A percentile compares a stretch with the other conserved stretches of the same genome.
phyloP scores from a whole-genome alignment of 805 yeast genomes.

The Nakazawaea ishiwadae region DNA sequence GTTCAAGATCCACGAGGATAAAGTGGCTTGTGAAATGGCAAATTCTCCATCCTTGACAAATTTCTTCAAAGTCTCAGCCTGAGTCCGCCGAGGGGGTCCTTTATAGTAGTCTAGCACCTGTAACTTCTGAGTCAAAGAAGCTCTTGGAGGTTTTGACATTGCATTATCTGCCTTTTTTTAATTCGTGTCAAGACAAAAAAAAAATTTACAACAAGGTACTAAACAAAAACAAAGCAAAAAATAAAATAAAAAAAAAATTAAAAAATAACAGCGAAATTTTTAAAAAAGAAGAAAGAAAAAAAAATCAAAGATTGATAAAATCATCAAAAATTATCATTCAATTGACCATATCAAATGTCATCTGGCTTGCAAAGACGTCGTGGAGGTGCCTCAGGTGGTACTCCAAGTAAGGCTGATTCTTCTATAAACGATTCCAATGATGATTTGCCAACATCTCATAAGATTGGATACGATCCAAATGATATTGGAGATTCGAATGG shows the following conservation, averaged over 20 bases:
- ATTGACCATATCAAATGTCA: no score
- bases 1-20: conserved; percentile 27
- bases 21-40: conserved; percentile 30
- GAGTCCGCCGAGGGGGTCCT: conserved; percentile 26
- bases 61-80: conserved; percentile 22
- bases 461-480: conserved; percentile 78
- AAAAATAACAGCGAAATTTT: not conserved
- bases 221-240: not conserved
- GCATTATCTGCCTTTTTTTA: conserved; percentile 3
- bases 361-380: conserved; percentile 77
- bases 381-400: conserved; percentile 40
- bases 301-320: not conserved
- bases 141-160: conserved; percentile 20
- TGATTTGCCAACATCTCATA: conserved; percentile 35
- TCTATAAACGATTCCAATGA: conserved; percentile 18
- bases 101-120: conserved; percentile 26
- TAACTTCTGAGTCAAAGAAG: conserved; percentile 26
- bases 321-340: no score
- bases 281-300: not conserved
- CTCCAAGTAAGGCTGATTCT: conserved; percentile 11
- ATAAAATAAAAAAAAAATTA: no score
- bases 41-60: conserved; percentile 20
- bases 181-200: not conserved
- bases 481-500: conserved; percentile 35
- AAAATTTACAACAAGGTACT: not conserved